phyloP scores from a whole-genome alignment of 148 eudicot genomes.

The Vaccinium vitisidaea region DNA sequence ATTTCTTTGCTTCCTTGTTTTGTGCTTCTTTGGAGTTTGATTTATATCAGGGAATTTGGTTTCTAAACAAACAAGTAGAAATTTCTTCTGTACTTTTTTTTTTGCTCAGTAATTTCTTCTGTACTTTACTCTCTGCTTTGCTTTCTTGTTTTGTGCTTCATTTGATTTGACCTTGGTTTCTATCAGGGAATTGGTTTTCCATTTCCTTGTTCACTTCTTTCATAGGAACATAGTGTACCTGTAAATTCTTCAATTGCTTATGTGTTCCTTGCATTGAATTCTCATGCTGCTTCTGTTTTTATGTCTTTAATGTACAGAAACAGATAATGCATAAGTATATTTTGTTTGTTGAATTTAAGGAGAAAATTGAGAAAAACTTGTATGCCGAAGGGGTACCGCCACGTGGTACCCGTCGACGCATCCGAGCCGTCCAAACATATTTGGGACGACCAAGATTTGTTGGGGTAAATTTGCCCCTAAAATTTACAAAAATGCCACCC shows the following conservation, averaged over 20 bases:
- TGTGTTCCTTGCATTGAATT: background rate
- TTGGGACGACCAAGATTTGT: no score
- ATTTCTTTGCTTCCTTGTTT: background rate
- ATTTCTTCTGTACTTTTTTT: background rate
- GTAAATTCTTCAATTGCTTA: background rate
- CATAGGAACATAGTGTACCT: background rate
- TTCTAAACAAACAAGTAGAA: background rate
- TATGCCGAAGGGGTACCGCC: no score
- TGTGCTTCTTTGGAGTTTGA: background rate
- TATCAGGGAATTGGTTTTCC: background rate
- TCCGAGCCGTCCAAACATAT: no score
- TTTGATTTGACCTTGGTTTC: background rate
- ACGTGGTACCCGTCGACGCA: no score
- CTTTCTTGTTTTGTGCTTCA: background rate
- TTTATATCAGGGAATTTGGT: background rate
- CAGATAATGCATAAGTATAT: background rate
- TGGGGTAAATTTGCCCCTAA: no score
- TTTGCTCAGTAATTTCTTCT: background rate
- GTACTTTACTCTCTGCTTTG: conserved; percentile 4
- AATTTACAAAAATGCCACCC: no score
- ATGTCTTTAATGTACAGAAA: background rate
- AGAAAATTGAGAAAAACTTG: no score
- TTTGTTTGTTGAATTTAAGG: background rate
- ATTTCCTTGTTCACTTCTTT: background rate
- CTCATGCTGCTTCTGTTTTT: background rate